A percentile compares a stretch with the other conserved stretches of the same genome.
Conservation (phyloP, 371 early-diverging fungal genomes). For the Capillidium heterosporum region DNA sequence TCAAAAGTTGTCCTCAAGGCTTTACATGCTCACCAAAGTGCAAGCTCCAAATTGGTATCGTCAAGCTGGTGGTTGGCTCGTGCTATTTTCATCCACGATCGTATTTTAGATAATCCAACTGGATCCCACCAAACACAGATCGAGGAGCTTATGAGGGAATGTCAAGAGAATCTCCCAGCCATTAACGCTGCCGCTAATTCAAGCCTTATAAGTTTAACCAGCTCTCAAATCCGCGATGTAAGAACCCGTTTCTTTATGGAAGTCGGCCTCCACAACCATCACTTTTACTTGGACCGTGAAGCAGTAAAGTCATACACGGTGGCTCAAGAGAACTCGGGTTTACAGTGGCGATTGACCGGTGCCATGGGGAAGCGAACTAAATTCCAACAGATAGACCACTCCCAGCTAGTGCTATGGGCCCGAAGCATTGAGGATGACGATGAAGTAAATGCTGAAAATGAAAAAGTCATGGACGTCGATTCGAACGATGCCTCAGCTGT, state of each 20-base stretch:
- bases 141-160: slow-evolving; percentile 15
- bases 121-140: slow-evolving; percentile 36
- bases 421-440: slow-evolving; percentile 35
- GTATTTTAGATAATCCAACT: slow-evolving; percentile 66
- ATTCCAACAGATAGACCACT: slow-evolving; percentile 69
- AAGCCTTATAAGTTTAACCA: background rate
- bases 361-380: slow-evolving; percentile 80
- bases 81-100: slow-evolving; percentile 55
- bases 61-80: slow-evolving; percentile 64
- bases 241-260: slow-evolving; percentile 54
- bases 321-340: slow-evolving; percentile 59
- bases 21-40: slow-evolving; percentile 16
- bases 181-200: slow-evolving; percentile 8
- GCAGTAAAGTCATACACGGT: slow-evolving; percentile 39
- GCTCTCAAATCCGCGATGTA: slow-evolving; percentile 14
- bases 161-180: slow-evolving; percentile 6
- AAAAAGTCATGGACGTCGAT: background rate
- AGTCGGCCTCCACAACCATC: slow-evolving; percentile 50
- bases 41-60: slow-evolving; percentile 12
- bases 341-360: slow-evolving; percentile 73
- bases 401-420: slow-evolving; percentile 82
- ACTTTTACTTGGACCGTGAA: slow-evolving; percentile 49
- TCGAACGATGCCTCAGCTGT: slow-evolving; percentile 8
- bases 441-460: slow-evolving; percentile 6
- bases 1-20: slow-evolving; percentile 34